Conservation (phyloP, 176 grass and related monocot genomes). For the Aegilops bicornis region DNA sequence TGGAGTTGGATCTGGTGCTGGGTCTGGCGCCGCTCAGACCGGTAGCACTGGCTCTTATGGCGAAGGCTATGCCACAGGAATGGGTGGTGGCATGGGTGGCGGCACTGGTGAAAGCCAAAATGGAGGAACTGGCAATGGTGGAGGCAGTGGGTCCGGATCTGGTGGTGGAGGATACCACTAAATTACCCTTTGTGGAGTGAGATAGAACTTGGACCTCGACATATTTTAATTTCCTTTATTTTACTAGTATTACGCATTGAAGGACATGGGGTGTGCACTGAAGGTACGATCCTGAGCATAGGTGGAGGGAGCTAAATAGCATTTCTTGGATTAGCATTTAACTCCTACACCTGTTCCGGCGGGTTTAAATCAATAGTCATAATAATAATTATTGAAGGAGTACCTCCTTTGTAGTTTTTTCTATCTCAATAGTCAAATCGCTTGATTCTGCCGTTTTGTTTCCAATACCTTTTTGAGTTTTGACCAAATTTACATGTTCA, state of each 20-base stretch:
- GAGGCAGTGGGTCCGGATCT: slow-evolving; percentile 20
- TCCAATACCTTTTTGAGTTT: not conserved
- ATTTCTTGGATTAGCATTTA: not conserved
- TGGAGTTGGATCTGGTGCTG: not conserved
- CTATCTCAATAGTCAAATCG: not conserved
- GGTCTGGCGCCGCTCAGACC: slow-evolving; percentile 7
- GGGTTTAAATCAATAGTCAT: not conserved
- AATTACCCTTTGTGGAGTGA: not conserved
- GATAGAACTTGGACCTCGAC: not conserved
- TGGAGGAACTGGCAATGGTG: slow-evolving; percentile 19
- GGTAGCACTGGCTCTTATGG: slow-evolving; percentile 17
- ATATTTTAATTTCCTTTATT: not conserved
- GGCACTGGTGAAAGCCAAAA: not conserved
- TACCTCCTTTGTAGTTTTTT: not conserved
- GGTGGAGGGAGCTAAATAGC: not conserved
- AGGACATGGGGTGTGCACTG: not conserved
- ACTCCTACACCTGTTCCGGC: not conserved
- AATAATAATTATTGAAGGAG: not conserved
- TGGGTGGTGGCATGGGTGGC: slow-evolving; percentile 13
- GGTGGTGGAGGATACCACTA: slow-evolving; percentile 28
- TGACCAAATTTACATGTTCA: not conserved
- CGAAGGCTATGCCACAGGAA: not conserved
- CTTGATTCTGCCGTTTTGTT: not conserved
- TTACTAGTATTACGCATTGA: not conserved
- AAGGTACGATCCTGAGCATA: not conserved